Percentiles rank a stretch among this genome's conserved stretches.
Evolutionary conservation across 1,139 yeast genomes (phyloP).

Genomic region (Geotrichum aggregatum): DNA sequence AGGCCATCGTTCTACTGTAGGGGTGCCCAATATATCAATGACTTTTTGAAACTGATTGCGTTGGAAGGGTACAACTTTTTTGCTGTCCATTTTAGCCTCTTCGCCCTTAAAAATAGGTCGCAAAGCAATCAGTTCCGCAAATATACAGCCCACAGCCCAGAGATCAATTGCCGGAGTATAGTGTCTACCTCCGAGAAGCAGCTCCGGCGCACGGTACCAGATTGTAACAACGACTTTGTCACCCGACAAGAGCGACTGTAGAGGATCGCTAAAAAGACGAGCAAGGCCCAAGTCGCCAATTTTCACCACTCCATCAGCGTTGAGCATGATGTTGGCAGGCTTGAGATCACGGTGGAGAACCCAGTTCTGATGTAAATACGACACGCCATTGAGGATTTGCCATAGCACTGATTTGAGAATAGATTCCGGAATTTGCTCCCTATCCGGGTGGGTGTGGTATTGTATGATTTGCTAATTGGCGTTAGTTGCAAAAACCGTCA

Average conservation of each 20-base stretch:
- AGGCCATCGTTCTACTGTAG: constrained; percentile 72
- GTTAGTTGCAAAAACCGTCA: not conserved
- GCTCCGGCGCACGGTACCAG: constrained; percentile 97
- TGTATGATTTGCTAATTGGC: constrained; percentile 67
- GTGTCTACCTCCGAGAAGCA: constrained; percentile 84
- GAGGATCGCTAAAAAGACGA: constrained; percentile 78
- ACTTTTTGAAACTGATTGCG: constrained; percentile 87
- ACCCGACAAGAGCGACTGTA: constrained; percentile 86
- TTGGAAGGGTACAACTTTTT: constrained; percentile 86
- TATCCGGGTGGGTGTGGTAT: constrained; percentile 85
- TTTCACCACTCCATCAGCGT: constrained; percentile 81
- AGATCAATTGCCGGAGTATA: constrained; percentile 92
- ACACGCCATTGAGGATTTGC: constrained; percentile 89
- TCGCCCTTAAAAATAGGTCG: constrained; percentile 96
- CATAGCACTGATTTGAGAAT: constrained; percentile 80
- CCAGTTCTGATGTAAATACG: constrained; percentile 93
- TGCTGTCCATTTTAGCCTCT: constrained; percentile 81
- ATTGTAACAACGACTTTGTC: constrained; percentile 97
- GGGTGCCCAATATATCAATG: constrained; percentile 86
- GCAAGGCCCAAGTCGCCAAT: constrained; percentile 96
- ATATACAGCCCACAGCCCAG: constrained; percentile 97
- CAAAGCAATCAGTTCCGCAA: constrained; percentile 83
- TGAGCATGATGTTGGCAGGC: constrained; percentile 97
- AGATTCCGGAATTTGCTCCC: constrained; percentile 68
- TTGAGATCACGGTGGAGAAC: constrained; percentile 90